phyloP scores from a whole-genome alignment of 345 rosid genomes.

The Luvunga scandens region DNA sequence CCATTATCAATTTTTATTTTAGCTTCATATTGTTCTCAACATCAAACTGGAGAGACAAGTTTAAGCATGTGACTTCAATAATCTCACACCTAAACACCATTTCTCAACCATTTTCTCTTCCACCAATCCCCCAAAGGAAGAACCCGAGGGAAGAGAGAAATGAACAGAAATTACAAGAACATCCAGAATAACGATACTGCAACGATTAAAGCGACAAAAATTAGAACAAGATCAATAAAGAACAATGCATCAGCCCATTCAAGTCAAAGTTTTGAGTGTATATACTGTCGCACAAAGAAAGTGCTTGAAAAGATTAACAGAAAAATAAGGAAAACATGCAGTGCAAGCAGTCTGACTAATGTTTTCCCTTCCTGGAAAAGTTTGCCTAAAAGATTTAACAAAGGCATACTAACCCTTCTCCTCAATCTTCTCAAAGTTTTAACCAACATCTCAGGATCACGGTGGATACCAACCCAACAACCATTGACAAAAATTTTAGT shows the following conservation, averaged over 20 bases:
- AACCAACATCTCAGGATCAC: constrained; percentile 99
- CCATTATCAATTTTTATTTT: neutral
- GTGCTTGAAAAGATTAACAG: neutral
- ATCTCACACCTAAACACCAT: neutral
- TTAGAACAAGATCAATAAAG: neutral
- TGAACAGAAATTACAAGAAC: neutral
- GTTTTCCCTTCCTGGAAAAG: neutral
- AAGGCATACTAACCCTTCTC: constrained; percentile 61
- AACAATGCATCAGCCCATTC: neutral
- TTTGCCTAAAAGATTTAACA: neutral
- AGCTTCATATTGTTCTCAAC: neutral
- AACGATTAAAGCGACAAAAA: neutral
- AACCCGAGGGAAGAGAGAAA: neutral
- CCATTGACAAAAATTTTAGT: constrained; percentile 96
- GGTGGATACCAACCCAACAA: constrained; percentile 98
- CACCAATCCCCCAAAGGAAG: neutral
- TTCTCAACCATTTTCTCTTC: neutral
- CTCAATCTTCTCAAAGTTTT: constrained; percentile 87
- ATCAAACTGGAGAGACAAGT: neutral
- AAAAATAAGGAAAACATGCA: neutral
- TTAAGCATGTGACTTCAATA: neutral
- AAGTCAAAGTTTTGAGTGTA: neutral
- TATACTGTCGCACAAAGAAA: neutral
- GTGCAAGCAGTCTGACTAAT: neutral
- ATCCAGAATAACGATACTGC: neutral